Evolutionary conservation across 352 stramenopile species (phyloP).

Genomic region (Thalassiosira hispida): DNA sequence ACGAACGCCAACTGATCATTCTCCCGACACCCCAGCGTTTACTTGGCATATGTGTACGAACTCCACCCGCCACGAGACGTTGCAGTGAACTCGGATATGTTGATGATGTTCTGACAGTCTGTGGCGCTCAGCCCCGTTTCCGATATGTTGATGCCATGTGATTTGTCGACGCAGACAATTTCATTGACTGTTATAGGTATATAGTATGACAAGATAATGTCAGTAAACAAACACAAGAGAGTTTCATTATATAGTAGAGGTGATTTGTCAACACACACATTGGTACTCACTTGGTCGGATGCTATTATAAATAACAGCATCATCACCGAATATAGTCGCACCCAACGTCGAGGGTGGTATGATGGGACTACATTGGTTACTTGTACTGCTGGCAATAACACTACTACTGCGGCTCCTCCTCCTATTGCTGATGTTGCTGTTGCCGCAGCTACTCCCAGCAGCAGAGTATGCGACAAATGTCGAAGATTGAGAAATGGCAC

Average conservation of each 20-base stretch:
- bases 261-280: too few species aligned
- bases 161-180: conserved; percentile 63
- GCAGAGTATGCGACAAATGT: too few species aligned
- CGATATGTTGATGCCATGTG: conserved; percentile 68
- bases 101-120: conserved; percentile 66
- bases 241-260: too few species aligned
- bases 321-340: conserved; percentile 1
- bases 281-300: conserved; percentile 12
- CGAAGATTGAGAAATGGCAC: too few species aligned
- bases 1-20: conserved; percentile 57
- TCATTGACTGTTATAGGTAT: conserved; percentile 51
- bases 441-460: too few species aligned
- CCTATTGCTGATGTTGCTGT: too few species aligned
- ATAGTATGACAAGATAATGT: neutral
- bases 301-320: conserved; percentile 1
- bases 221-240: neutral
- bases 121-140: conserved; percentile 57
- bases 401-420: too few species aligned
- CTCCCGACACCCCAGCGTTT: conserved; percentile 78
- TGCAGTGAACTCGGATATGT: conserved; percentile 55
- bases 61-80: conserved; percentile 58
- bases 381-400: too few species aligned
- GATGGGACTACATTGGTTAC: too few species aligned
- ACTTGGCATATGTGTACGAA: conserved; percentile 80
- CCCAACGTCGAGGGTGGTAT: too few species aligned